Evolutionary conservation across 2,329 filamentous ascomycete species (phyloP).

Genomic region (Colletotrichum noveboracense): DNA sequence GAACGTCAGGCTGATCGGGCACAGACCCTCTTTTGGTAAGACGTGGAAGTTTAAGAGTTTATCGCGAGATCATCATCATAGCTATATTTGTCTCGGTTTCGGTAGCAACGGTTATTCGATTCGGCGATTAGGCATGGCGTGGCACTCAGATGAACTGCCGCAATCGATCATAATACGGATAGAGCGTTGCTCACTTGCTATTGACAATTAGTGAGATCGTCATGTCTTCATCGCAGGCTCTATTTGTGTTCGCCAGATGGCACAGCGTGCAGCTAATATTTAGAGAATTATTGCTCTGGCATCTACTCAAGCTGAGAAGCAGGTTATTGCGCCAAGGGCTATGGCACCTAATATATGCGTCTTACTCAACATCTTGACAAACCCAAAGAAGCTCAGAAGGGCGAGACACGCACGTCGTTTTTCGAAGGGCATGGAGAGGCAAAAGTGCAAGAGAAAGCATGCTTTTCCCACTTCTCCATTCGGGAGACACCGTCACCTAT

Average conservation of each 20-base stretch:
- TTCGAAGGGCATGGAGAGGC: background rate
- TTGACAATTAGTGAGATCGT: no score
- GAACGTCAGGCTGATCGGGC: background rate
- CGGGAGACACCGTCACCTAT: background rate
- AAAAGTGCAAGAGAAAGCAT: background rate
- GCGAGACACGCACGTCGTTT: background rate
- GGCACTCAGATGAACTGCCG: background rate
- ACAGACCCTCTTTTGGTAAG: background rate
- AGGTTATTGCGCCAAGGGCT: no score
- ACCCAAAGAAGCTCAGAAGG: no score
- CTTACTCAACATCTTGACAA: no score
- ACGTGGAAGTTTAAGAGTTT: background rate
- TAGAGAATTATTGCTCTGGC: no score
- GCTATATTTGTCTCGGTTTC: background rate
- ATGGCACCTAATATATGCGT: no score
- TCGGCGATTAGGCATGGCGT: background rate
- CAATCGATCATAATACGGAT: no score
- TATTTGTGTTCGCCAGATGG: no score
- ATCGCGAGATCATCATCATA: background rate
- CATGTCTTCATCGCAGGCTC: no score
- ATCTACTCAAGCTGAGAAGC: no score
- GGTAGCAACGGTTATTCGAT: background rate
- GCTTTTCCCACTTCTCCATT: background rate
- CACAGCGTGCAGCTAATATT: no score
- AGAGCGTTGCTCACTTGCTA: no score